These are phyloP conservation scores for Mycosphaerella arachidis DNA, from an alignment of 2,329 filamentous ascomycete genomes.

Conservation along the genomic window DNA sequence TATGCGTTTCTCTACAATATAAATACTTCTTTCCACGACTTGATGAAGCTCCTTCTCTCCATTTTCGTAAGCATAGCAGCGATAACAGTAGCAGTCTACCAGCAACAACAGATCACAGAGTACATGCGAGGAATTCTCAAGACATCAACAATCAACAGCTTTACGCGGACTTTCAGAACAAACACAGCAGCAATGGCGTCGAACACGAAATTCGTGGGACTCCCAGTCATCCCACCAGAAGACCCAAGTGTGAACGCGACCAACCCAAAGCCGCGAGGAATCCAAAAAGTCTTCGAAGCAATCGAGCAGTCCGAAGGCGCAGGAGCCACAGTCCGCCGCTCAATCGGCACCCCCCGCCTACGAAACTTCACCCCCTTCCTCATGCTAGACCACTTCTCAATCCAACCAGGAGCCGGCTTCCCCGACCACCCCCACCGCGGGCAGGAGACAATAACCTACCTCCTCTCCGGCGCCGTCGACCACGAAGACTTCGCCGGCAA, in stretches of 20 bases:
- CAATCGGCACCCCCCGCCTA: conserved; percentile 77
- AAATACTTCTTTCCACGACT: background rate
- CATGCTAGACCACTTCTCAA: conserved; percentile 77
- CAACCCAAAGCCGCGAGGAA: conserved; percentile 67
- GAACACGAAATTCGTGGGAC: conserved; percentile 39
- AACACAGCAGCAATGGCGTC: conserved; percentile 28
- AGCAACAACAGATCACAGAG: conserved; percentile 24
- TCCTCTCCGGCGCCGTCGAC: conserved; percentile 79
- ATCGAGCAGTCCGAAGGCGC: conserved; percentile 82
- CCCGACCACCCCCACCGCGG: conserved; percentile 55
- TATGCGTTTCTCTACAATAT: background rate
- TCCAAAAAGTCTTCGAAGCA: conserved; percentile 79
- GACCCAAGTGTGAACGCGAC: conserved; percentile 45
- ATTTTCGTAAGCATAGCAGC: conserved; percentile 42
- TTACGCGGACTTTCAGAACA: conserved; percentile 23
- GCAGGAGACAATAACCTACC: conserved; percentile 86
- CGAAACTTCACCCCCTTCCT: conserved; percentile 88
- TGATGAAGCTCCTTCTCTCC: conserved; percentile 30
- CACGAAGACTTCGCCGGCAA: conserved; percentile 91
- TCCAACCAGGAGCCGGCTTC: conserved; percentile 7
- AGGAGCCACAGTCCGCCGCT: conserved; percentile 79
- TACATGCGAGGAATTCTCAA: conserved; percentile 41
- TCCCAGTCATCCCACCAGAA: conserved; percentile 46
- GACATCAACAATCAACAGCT: conserved; percentile 24
- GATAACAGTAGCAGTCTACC: conserved; percentile 30